Evolutionary conservation across 192 early-diverging fungal genomes (phyloP).

Genomic region (Lunasporangiospora selenospora): DNA sequence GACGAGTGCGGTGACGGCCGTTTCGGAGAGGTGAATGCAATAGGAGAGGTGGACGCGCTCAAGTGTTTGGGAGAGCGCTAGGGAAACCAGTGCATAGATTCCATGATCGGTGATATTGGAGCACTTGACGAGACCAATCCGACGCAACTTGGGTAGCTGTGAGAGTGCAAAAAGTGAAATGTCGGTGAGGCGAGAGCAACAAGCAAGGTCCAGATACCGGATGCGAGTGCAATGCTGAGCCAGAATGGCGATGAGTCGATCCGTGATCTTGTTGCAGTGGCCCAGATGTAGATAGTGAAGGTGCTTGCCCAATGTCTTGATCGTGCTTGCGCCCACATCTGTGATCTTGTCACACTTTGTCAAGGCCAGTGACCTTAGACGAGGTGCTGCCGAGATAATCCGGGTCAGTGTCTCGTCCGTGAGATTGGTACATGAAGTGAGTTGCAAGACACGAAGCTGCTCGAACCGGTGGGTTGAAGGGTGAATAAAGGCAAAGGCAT

Average conservation of each 20-base stretch:
- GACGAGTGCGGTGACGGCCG: slow-evolving; percentile 52
- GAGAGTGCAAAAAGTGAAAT: slow-evolving; percentile 55
- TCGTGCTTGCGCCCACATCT: slow-evolving; percentile 52
- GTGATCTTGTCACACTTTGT: slow-evolving; percentile 65
- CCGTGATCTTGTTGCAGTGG: slow-evolving; percentile 59
- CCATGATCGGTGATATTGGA: slow-evolving; percentile 62
- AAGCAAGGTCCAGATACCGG: slow-evolving; percentile 64
- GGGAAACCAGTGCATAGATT: slow-evolving; percentile 51
- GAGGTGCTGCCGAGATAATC: slow-evolving; percentile 56
- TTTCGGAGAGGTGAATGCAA: slow-evolving; percentile 54
- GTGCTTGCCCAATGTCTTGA: slow-evolving; percentile 59
- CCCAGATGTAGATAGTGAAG: slow-evolving; percentile 65
- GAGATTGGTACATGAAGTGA: slow-evolving; percentile 51
- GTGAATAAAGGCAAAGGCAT: slow-evolving; percentile 39
- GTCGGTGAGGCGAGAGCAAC: slow-evolving; percentile 60
- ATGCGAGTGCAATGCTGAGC: slow-evolving; percentile 57
- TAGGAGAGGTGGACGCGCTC: slow-evolving; percentile 66
- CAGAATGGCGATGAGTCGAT: slow-evolving; percentile 51
- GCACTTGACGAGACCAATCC: slow-evolving; percentile 68
- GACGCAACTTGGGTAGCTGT: slow-evolving; percentile 57
- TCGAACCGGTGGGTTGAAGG: slow-evolving; percentile 47
- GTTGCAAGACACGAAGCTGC: slow-evolving; percentile 59
- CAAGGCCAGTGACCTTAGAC: slow-evolving; percentile 57
- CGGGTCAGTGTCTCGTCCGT: slow-evolving; percentile 52
- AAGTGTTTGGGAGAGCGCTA: slow-evolving; percentile 46